Conservation (phyloP, 148 eudicot genomes). For the Tetragonia tetragonoides region DNA sequence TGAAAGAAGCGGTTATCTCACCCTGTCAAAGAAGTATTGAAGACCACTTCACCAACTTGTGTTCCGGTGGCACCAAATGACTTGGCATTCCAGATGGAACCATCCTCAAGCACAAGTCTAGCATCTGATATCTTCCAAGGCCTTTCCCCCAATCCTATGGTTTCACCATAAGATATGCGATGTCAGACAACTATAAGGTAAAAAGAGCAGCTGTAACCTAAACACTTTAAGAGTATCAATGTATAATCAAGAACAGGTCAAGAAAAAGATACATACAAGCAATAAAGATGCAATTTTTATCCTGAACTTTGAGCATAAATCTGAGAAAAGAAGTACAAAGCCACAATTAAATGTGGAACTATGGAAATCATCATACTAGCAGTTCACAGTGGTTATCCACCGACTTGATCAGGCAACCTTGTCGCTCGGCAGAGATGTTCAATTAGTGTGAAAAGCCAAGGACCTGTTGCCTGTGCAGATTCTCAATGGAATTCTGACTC, state of each 20-base stretch:
- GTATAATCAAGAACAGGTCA: background rate
- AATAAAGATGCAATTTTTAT: background rate
- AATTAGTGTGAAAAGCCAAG: background rate
- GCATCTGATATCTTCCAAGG: constrained; percentile 99
- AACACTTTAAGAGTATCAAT: background rate
- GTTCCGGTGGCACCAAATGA: constrained; percentile 98
- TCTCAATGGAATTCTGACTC: background rate
- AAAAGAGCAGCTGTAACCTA: background rate
- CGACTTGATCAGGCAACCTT: background rate
- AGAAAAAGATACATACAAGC: constrained; percentile 2
- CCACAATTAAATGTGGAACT: background rate
- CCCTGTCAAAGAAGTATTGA: constrained; percentile 95
- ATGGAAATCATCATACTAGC: background rate
- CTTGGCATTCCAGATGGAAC: constrained; percentile 91
- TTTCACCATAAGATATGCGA: constrained; percentile 9
- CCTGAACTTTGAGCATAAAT: background rate
- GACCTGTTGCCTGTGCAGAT: background rate
- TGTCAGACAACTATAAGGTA: background rate
- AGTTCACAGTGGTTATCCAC: background rate
- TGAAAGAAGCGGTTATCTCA: constrained; percentile 22
- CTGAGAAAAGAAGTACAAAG: background rate
- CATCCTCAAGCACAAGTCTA: constrained; percentile 92
- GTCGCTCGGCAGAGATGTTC: background rate
- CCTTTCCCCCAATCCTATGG: constrained; percentile 46
- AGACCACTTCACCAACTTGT: constrained; percentile 99